A percentile compares a stretch with the other conserved stretches of the same genome.
phyloP scores from a whole-genome alignment of 257 asterid species.

The Forsythia viridissima region DNA sequence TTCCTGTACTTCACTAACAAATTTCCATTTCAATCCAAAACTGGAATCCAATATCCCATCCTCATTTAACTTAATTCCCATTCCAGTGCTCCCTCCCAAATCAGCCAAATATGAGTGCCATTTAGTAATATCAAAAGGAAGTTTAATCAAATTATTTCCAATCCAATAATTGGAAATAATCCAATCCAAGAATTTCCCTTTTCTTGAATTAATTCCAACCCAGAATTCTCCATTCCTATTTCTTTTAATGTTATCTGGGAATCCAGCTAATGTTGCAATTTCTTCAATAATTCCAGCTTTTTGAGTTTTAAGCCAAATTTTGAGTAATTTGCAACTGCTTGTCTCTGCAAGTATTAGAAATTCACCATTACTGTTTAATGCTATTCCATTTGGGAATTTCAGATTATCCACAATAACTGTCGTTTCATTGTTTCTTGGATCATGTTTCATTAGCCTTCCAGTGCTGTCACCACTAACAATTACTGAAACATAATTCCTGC shows the following conservation, averaged over 20 bases:
- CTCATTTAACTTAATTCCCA: slow-evolving; percentile 52
- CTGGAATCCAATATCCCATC: slow-evolving; percentile 49
- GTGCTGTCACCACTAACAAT: slow-evolving; percentile 54
- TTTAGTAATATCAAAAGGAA: slow-evolving; percentile 46
- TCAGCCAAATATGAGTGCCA: slow-evolving; percentile 26
- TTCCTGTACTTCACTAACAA: slow-evolving; percentile 68
- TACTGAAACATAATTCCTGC: slow-evolving; percentile 46
- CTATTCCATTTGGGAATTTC: slow-evolving; percentile 79
- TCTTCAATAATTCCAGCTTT: slow-evolving; percentile 40
- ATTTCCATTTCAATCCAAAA: slow-evolving; percentile 44
- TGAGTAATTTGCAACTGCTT: slow-evolving; percentile 50
- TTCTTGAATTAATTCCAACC: slow-evolving; percentile 62
- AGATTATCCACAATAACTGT: slow-evolving; percentile 45
- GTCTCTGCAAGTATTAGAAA: slow-evolving; percentile 69
- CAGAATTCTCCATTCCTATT: slow-evolving; percentile 64
- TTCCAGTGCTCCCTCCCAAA: slow-evolving; percentile 31
- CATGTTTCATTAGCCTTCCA: slow-evolving; percentile 66
- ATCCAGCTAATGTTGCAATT: slow-evolving; percentile 49
- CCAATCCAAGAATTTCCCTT: slow-evolving; percentile 42
- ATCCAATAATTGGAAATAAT: slow-evolving; percentile 50
- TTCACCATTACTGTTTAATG: slow-evolving; percentile 51
- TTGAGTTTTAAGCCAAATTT: slow-evolving; percentile 52
- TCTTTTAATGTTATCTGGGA: slow-evolving; percentile 70
- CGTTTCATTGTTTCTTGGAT: slow-evolving; percentile 37
- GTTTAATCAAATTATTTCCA: slow-evolving; percentile 30